Base-by-base conservation (phyloP, 108 stramenopile genomes). In the Cyclotella choctawhatcheeana region DNA sequence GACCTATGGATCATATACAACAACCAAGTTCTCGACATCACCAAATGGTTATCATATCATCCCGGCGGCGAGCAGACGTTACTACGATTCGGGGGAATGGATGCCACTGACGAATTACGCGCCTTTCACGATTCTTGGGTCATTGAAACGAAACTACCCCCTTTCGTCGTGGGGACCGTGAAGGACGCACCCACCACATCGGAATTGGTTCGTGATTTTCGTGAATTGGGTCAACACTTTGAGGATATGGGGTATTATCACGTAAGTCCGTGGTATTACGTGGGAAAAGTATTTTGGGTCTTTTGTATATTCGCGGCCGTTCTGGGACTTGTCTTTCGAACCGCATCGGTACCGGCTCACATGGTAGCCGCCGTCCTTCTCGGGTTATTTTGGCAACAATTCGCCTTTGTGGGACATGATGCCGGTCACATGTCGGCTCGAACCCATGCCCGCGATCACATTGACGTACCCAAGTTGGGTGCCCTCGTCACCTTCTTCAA, bases 401-500 rank as follows among this genome's bases (percentile, higher is more conserved):
- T 91, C 48, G 97, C 97, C 22, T 91, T 93, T 59, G 63, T 94
- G 18, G 97, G 94, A n/a, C 95, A 96, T 71, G 97, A 96, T 64
- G 67, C 82, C 31, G 97, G 97, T 16, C 97, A 97, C 73, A 85
- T 97, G 69, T 81, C 87, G 5, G 88, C 90, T 40, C 68, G 85
- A 44, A 81, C 88, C 44, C 54, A 81, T 48, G 79, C 64, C 17
- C 88, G 95, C 24, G 80, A 82, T 40, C 47, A 67, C 16, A 80
- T 91, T 54, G 83, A 86, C 29, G 64, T 87, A 0, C 54, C 71
- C 3, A 31, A 85, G 8, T 88, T 87, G 12, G 76, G 84, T 27
- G 81, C 84, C 10, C 29, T 88, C 0, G 87, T 78, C 0, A 82
- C 77, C 20, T 71, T 87, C 55, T 77, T 85, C 58, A 85, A 83